Percentiles rank a stretch among this genome's conserved stretches.
Conservation (phyloP, 148 eudicot species). For the Mesembryanthemum crystallinum region DNA sequence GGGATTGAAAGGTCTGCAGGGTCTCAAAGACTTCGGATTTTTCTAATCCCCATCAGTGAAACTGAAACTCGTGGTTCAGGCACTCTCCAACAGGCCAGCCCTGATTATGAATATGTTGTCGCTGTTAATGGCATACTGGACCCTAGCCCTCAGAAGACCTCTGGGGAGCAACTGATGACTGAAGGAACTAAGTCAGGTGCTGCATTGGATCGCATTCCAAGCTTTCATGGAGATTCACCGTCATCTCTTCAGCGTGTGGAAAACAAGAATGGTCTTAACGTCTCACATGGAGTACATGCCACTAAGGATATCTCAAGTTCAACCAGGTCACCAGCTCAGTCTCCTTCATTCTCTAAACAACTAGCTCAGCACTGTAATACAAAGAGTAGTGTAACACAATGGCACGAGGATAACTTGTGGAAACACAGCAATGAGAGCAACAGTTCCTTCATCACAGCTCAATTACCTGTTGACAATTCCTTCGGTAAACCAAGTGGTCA, state of each 20-base stretch:
- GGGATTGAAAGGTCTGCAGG: constrained; percentile 58
- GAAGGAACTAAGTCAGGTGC: constrained; percentile 31
- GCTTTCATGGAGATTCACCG: constrained; percentile 46
- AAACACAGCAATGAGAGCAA: constrained; percentile 44
- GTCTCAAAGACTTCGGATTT: constrained; percentile 77
- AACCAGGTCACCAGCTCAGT: constrained; percentile 31
- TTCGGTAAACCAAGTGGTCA: constrained; percentile 28
- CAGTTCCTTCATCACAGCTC: constrained; percentile 37
- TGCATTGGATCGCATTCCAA: constrained; percentile 39
- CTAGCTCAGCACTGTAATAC: constrained; percentile 38
- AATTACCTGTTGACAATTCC: constrained; percentile 34
- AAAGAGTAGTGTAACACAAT: constrained; percentile 26
- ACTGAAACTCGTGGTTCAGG: constrained; percentile 38
- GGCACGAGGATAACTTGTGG: constrained; percentile 36
- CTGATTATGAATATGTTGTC: constrained; percentile 85
- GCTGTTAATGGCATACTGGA: constrained; percentile 78
- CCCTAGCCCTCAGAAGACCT: constrained; percentile 38
- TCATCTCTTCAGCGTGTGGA: constrained; percentile 37
- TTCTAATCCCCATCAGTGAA: constrained; percentile 71
- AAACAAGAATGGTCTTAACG: constrained; percentile 27
- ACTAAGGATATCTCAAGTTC: constrained; percentile 35
- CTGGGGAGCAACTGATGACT: constrained; percentile 39
- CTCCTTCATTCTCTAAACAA: constrained; percentile 43
- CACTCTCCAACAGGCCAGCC: constrained; percentile 43
- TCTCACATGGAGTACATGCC: constrained; percentile 22